Percentiles rank a stretch among this genome's conserved stretches.
phyloP scores from a whole-genome alignment of 2,329 filamentous ascomycete genomes.

The Botryotinia globosa region DNA sequence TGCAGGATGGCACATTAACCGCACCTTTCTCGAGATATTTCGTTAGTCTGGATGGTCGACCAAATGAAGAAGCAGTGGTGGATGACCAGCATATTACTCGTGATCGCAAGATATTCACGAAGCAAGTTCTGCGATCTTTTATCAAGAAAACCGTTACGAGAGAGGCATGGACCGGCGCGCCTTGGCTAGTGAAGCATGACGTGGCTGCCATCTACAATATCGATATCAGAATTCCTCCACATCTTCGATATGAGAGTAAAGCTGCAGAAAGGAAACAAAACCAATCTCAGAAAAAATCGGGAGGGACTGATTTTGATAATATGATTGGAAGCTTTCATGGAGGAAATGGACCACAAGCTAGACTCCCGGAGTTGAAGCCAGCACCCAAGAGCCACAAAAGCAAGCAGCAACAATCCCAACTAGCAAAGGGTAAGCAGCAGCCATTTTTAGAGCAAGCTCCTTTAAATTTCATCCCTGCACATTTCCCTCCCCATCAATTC shows the following conservation, averaged over 20 bases:
- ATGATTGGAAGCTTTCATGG: conserved; percentile 39
- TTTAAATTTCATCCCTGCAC: conserved; percentile 23
- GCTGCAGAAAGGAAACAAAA: conserved; percentile 72
- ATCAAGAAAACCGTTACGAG: conserved; percentile 92
- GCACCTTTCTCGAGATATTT: conserved; percentile 76
- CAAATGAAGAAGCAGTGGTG: conserved; percentile 71
- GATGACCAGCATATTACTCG: conserved; percentile 80
- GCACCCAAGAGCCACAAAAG: conserved; percentile 67
- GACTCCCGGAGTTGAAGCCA: conserved; percentile 71
- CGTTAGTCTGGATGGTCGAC: conserved; percentile 67
- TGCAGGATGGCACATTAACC: conserved; percentile 67
- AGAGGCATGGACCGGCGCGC: conserved; percentile 92
- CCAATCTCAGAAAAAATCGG: conserved; percentile 57
- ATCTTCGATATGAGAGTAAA: conserved; percentile 79
- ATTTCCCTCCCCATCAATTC: conserved; percentile 27
- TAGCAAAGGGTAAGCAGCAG: conserved; percentile 42
- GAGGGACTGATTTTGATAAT: conserved; percentile 36
- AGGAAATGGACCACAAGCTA: conserved; percentile 46
- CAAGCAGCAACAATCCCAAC: conserved; percentile 49
- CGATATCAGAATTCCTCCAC: conserved; percentile 77
- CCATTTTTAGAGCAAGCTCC: conserved; percentile 38
- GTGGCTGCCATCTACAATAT: conserved; percentile 84
- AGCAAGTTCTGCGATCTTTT: conserved; percentile 88
- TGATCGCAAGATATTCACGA: conserved; percentile 90
- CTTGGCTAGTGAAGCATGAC: conserved; percentile 88